A percentile compares a stretch with the other conserved stretches of the same genome.
These are phyloP conservation scores for Pseudogymnoascus sp. DNA, from an alignment of 2,329 filamentous ascomycete genomes.

Conservation along the genomic window DNA sequence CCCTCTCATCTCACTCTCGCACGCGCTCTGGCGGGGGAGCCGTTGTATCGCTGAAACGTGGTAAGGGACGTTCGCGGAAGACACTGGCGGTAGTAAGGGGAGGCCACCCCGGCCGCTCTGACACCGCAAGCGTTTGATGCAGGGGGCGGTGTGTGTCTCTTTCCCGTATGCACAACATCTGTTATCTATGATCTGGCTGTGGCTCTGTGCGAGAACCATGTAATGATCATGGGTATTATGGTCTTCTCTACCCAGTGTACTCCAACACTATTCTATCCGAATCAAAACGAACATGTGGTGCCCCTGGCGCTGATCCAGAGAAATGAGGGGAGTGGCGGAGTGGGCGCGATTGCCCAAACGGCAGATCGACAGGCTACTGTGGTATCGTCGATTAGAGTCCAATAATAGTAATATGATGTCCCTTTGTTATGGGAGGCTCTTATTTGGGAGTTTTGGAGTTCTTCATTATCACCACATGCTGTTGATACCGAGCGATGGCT, in stretches of 20 bases:
- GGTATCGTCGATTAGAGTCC: neutral
- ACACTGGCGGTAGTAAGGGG: neutral
- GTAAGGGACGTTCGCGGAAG: neutral
- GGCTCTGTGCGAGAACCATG: constrained; percentile 4
- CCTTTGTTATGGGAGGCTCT: neutral
- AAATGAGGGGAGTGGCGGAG: neutral
- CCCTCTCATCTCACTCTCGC: constrained; percentile 4
- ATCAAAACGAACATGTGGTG: constrained; percentile 2
- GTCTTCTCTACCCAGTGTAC: neutral
- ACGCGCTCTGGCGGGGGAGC: neutral
- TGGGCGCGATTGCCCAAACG: neutral
- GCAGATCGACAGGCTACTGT: neutral
- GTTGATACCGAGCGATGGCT: neutral
- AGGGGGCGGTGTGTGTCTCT: neutral
- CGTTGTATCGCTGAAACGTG: constrained; percentile 6
- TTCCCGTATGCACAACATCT: neutral
- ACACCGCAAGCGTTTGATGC: constrained; percentile 1
- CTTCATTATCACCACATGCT: neutral
- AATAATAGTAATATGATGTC: neutral
- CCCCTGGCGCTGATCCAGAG: neutral
- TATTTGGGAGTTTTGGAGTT: neutral
- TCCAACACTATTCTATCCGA: neutral
- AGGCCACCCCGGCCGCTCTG: neutral
- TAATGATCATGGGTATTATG: neutral
- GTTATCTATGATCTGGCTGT: neutral